Evolutionary conservation across 371 early-diverging fungal genomes (phyloP).

Genomic region (Massospora cicadina): DNA sequence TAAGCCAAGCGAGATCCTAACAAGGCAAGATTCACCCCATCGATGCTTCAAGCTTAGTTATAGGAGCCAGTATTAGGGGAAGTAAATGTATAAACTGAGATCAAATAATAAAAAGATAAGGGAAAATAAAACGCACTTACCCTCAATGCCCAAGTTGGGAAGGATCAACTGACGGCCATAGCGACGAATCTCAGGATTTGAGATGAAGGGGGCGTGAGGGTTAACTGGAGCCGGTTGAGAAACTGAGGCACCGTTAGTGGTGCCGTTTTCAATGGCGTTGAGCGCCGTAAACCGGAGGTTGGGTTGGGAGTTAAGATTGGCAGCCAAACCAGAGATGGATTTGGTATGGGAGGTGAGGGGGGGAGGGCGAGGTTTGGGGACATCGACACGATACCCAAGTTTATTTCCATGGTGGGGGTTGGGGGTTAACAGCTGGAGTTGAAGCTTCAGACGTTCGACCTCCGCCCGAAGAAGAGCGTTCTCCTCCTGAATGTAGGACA

Average conservation of each 20-base stretch:
- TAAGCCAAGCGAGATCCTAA: too few relatives aligned
- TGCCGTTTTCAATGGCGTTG: background rate
- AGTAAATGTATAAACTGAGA: too few relatives aligned
- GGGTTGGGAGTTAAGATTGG: background rate
- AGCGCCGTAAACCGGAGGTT: background rate
- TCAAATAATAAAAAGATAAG: too few relatives aligned
- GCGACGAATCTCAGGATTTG: constrained; percentile 54
- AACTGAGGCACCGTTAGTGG: background rate
- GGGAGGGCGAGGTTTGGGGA: background rate
- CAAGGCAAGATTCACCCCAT: too few relatives aligned
- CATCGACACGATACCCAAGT: background rate
- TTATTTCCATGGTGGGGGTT: background rate
- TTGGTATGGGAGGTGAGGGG: background rate
- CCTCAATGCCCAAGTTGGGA: constrained; percentile 60
- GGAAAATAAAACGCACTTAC: too few relatives aligned
- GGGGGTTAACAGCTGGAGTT: background rate
- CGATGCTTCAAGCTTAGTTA: too few relatives aligned
- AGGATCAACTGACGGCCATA: constrained; percentile 91
- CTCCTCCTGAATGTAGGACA: background rate
- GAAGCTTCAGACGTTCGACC: constrained; percentile 2
- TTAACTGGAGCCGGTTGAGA: constrained; percentile 13
- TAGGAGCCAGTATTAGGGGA: too few relatives aligned
- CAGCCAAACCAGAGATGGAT: background rate
- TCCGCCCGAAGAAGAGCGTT: background rate
- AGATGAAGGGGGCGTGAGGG: constrained; percentile 16